These are phyloP conservation scores for Diaporthe citrichinensis DNA, from an alignment of 2,329 filamentous ascomycete genomes.

Conservation along the genomic window DNA sequence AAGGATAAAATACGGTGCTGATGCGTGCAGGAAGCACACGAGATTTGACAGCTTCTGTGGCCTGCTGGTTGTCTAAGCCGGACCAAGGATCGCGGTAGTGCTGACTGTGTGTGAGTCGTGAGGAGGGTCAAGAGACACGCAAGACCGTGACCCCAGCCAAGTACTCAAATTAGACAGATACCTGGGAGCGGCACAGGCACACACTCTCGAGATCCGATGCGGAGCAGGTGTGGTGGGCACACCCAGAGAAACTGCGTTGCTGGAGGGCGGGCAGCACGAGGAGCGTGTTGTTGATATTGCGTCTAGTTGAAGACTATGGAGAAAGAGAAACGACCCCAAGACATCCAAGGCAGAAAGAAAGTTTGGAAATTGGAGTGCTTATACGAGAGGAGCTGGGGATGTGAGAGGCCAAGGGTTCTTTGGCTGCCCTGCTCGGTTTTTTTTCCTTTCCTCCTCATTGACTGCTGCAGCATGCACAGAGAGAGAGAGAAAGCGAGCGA, in stretches of 20 bases:
- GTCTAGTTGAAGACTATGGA: slow-evolving; percentile 27
- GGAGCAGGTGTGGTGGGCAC: not conserved
- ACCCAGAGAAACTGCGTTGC: not conserved
- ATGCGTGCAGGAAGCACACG: slow-evolving; percentile 18
- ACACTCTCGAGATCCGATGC: not conserved
- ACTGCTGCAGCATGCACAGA: slow-evolving; percentile 8
- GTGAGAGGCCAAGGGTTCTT: not conserved
- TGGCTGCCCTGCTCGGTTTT: not conserved
- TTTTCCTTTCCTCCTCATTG: not conserved
- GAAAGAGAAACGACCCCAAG: not conserved
- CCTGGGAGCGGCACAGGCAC: slow-evolving; percentile 19
- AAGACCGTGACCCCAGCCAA: not conserved
- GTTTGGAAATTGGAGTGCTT: slow-evolving; percentile 14
- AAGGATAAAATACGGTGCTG: slow-evolving; percentile 26
- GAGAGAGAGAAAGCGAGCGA: not conserved
- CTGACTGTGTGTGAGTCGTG: slow-evolving; percentile 33
- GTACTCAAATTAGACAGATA: slow-evolving; percentile 22
- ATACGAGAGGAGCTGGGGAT: slow-evolving; percentile 15
- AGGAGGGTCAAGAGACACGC: slow-evolving; percentile 30
- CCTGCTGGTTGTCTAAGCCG: slow-evolving; percentile 21
- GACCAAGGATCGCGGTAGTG: slow-evolving; percentile 37
- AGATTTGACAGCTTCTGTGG: slow-evolving; percentile 17
- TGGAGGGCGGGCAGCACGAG: not conserved
- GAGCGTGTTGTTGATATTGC: slow-evolving; percentile 11
- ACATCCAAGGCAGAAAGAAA: not conserved